Base-by-base conservation (phyloP, 768 basidiomycete genomes). In the Nidularia pulvinata region DNA sequence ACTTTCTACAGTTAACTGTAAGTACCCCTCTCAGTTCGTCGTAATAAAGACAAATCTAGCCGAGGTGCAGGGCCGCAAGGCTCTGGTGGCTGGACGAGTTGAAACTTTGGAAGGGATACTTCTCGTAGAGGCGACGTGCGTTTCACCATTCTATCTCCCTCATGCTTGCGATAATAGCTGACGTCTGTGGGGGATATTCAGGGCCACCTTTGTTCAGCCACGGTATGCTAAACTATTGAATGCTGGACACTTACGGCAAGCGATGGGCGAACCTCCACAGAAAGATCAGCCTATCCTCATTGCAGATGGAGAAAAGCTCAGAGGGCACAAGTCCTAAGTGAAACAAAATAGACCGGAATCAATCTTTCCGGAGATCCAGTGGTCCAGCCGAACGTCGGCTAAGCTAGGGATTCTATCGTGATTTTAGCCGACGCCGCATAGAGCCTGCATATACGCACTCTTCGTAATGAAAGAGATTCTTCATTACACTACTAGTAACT, bases 191-290 rank as follows among this genome's bases (percentile, higher is more conserved):
- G 4, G 35, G 32, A 6, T 37, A 48, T 30, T 10, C 63, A 93
- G 91, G 0, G 91, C 83, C 0, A 76, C 88, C 36, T 97, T 96
- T 62, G 84, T 98, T 11, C 93, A 98, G 61, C 95, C 95, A 1
- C 85, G 84, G 54, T 94, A 95, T 61, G 90, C 95, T 2, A 84
- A 86, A 53, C 74, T 94, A 48, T 75, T 97, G 30, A 83, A 85
- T 58, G 79, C 80, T 36, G 72, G 70, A 1, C 76, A 79, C 3
- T 67, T 93, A 1, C 79, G 77, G 51, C 81, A 87, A 56, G 79
- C 82, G 1, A 79, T 94, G 70, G 92, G 93, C 6, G 79, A 81
- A 50, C 81, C 82, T 37, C 67, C 70, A 6, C 59, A 69, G 22
- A 61, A 65, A 32, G 63, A 70, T 44, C 63, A 69, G 47, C 73